phyloP scores from a whole-genome alignment of 2,329 filamentous ascomycete genomes.

The Coniella lustricola region DNA sequence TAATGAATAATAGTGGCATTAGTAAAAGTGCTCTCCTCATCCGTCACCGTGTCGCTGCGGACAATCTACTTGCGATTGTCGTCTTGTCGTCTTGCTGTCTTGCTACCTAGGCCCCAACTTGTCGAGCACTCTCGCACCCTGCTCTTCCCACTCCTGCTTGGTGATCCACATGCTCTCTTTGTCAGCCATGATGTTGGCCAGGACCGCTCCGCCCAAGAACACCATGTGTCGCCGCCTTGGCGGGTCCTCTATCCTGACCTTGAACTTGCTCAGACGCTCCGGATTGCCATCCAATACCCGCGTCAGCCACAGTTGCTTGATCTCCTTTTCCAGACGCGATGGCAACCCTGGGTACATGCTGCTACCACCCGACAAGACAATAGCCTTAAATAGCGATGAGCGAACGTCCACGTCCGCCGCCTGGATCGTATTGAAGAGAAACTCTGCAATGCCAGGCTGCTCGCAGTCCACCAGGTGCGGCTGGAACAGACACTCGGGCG shows the following conservation, averaged over 20 bases:
- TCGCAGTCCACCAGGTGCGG: constrained; percentile 96
- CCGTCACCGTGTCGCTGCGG: no score
- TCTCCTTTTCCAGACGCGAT: constrained; percentile 90
- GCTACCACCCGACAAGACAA: constrained; percentile 91
- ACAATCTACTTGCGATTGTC: no score
- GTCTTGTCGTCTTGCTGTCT: neutral
- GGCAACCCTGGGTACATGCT: constrained; percentile 99
- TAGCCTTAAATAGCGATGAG: constrained; percentile 90
- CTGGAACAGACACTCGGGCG: constrained; percentile 96
- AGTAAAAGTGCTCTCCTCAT: no score
- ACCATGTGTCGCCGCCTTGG: constrained; percentile 97
- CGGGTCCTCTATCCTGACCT: constrained; percentile 97
- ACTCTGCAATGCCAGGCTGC: constrained; percentile 91
- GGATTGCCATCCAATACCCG: constrained; percentile 85
- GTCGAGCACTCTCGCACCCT: constrained; percentile 75
- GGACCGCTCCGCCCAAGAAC: constrained; percentile 92
- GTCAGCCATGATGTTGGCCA: constrained; percentile 98
- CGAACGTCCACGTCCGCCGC: constrained; percentile 91
- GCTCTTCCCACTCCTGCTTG: constrained; percentile 94
- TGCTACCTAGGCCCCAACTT: constrained; percentile 82
- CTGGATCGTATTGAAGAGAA: constrained; percentile 98
- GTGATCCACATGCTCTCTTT: constrained; percentile 99
- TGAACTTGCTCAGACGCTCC: constrained; percentile 95
- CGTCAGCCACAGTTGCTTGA: constrained; percentile 98
- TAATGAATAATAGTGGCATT: neutral